Evolutionary conservation across 768 basidiomycete genomes (phyloP).

Genomic region (Vararia minispora): DNA sequence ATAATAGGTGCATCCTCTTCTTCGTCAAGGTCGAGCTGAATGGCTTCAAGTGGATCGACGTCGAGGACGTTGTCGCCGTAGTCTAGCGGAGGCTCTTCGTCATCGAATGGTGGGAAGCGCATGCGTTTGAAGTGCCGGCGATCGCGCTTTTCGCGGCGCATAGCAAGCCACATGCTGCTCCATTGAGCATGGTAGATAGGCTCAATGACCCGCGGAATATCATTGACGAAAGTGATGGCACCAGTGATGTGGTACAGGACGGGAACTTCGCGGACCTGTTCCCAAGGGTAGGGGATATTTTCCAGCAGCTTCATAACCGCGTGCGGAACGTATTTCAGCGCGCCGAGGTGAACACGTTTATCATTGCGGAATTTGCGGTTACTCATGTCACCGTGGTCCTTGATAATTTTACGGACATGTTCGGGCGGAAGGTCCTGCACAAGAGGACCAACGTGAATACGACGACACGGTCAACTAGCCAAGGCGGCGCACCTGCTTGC

Average conservation of each 20-base stretch:
- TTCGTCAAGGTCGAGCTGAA: slow-evolving; percentile 89
- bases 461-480: too few species aligned
- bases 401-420: slow-evolving; percentile 98
- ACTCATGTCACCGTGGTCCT: slow-evolving; percentile 99
- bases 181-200: slow-evolving; percentile 98
- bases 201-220: slow-evolving; percentile 93
- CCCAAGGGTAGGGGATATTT: slow-evolving; percentile 97
- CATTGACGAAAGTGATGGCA: slow-evolving; percentile 98
- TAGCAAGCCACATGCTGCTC: slow-evolving; percentile 99
- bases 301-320: slow-evolving; percentile 99
- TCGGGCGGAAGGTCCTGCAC: slow-evolving; percentile 87
- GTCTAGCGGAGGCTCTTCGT: slow-evolving; percentile 97
- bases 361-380: slow-evolving; percentile 98
- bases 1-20: slow-evolving; percentile 87
- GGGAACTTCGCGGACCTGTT: slow-evolving; percentile 98
- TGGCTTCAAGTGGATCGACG: slow-evolving; percentile 95
- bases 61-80: slow-evolving; percentile 99
- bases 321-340: slow-evolving; percentile 96
- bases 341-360: slow-evolving; percentile 98
- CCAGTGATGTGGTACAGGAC: slow-evolving; percentile 99
- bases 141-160: slow-evolving; percentile 97
- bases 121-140: slow-evolving; percentile 99
- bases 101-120: slow-evolving; percentile 99
- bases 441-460: slow-evolving; percentile 14
- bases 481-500: slow-evolving; percentile 65